A percentile compares a stretch with the other conserved stretches of the same genome.
Conservation (phyloP, 176 grass and related monocot genomes). For the Musa itinerans region DNA sequence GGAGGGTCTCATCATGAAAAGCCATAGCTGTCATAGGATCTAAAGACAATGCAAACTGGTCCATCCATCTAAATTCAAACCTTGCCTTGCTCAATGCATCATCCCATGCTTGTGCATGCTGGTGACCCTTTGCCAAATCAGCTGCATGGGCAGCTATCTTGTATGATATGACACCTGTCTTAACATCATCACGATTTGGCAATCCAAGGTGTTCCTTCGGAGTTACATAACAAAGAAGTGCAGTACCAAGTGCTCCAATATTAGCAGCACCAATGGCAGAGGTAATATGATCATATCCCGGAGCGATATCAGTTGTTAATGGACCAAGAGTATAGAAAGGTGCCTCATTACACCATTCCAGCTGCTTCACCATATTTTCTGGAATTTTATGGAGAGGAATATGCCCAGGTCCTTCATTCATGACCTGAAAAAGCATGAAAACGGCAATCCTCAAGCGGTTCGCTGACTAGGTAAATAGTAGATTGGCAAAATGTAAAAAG, state of each 20-base stretch:
- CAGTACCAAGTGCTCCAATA: slow-evolving; percentile 87
- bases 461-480: no score
- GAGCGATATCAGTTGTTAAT: slow-evolving; percentile 91
- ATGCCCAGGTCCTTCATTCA: slow-evolving; percentile 96
- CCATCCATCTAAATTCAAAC: slow-evolving; percentile 99
- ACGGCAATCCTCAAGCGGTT: no score
- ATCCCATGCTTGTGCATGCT: slow-evolving; percentile 82
- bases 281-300: slow-evolving; percentile 98
- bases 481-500: no score
- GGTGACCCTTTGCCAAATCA: slow-evolving; percentile 94
- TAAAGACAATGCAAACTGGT: slow-evolving; percentile 88
- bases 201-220: slow-evolving; percentile 98
- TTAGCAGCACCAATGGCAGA: slow-evolving; percentile 97
- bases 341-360: slow-evolving; percentile 97
- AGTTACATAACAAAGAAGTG: slow-evolving; percentile 97
- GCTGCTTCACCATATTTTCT: slow-evolving; percentile 94
- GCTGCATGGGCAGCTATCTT: slow-evolving; percentile 96
- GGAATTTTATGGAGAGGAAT: slow-evolving; percentile 98
- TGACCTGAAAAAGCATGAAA: slow-evolving; percentile 46
- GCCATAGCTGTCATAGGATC: slow-evolving; percentile 94
- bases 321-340: slow-evolving; percentile 96
- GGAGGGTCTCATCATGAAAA: slow-evolving; percentile 94
- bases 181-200: slow-evolving; percentile 95
- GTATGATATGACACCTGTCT: slow-evolving; percentile 84
- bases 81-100: slow-evolving; percentile 91